Conservation (phyloP, 257 asterid species). For the Petrea volubilis region DNA sequence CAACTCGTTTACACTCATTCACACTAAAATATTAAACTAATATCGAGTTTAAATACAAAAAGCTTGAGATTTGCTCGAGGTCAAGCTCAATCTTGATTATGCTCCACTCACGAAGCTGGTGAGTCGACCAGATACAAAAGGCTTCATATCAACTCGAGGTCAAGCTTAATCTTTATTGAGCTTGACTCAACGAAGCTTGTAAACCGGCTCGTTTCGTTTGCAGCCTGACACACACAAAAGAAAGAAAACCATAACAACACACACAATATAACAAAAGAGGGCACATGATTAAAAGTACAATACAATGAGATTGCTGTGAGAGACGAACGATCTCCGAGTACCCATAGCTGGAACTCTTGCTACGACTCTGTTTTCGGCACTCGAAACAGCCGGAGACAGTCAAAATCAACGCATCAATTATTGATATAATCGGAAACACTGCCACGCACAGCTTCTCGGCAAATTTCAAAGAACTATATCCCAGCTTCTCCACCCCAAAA, state of each 20-base stretch:
- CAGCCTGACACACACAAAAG: too few relatives aligned
- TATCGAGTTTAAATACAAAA: too few relatives aligned
- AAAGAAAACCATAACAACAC: neutral
- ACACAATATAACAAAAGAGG: neutral
- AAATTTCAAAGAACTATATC: slow-evolving; percentile 39
- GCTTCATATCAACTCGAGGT: too few relatives aligned
- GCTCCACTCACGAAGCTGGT: too few relatives aligned
- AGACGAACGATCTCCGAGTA: slow-evolving; percentile 37
- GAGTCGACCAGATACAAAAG: too few relatives aligned
- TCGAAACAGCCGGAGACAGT: slow-evolving; percentile 42
- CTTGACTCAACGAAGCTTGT: too few relatives aligned
- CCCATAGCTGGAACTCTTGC: slow-evolving; percentile 14
- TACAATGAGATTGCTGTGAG: slow-evolving; percentile 54
- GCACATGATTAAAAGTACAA: neutral
- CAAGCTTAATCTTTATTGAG: too few relatives aligned
- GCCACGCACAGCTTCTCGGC: slow-evolving; percentile 48
- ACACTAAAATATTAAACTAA: too few relatives aligned
- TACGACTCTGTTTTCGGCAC: slow-evolving; percentile 1
- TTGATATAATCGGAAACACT: slow-evolving; percentile 40
- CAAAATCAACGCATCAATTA: slow-evolving; percentile 40
- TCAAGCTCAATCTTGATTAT: too few relatives aligned
- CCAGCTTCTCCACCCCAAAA: slow-evolving; percentile 9
- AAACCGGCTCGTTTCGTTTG: too few relatives aligned
- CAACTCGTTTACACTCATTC: too few relatives aligned
- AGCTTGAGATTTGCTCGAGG: too few relatives aligned